These are phyloP conservation scores for Ogataea siamensis DNA, from an alignment of 805 yeast species.

Conservation along the genomic window DNA sequence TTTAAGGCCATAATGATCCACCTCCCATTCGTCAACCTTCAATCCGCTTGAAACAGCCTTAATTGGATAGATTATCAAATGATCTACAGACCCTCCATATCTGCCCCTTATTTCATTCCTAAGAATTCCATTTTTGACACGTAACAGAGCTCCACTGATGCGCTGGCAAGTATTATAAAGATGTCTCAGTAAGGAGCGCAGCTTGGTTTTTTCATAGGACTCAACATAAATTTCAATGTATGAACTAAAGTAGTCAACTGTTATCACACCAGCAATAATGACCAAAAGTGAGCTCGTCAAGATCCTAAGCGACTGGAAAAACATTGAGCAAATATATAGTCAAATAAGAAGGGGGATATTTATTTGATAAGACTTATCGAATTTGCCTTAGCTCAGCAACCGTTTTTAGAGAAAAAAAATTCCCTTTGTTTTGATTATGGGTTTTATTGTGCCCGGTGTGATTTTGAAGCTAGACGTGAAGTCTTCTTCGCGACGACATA, in stretches of 20 bases:
- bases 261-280: not conserved
- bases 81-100: constrained; percentile 27
- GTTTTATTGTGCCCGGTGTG: constrained; percentile 15
- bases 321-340: too few relatives aligned
- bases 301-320: too few relatives aligned
- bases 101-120: constrained; percentile 13
- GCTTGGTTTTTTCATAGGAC: constrained; percentile 9
- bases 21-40: constrained; percentile 27
- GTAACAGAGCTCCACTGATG: not conserved
- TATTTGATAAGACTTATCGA: constrained; percentile 3
- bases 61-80: constrained; percentile 31
- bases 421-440: constrained; percentile 8
- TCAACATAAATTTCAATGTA: constrained; percentile 15
- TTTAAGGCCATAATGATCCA: constrained; percentile 29
- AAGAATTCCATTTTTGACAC: constrained; percentile 2
- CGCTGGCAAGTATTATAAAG: constrained; percentile 16
- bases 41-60: constrained; percentile 30
- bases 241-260: constrained; percentile 6
- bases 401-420: not conserved
- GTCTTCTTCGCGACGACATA: constrained; percentile 7
- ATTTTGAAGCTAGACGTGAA: constrained; percentile 8
- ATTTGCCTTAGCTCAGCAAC: not conserved
- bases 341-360: not conserved
- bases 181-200: constrained; percentile 8
- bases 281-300: constrained; percentile 4